These are phyloP conservation scores for Ophiostoma ulmi DNA, from an alignment of 2,329 filamentous ascomycete species.

Conservation along the genomic window DNA sequence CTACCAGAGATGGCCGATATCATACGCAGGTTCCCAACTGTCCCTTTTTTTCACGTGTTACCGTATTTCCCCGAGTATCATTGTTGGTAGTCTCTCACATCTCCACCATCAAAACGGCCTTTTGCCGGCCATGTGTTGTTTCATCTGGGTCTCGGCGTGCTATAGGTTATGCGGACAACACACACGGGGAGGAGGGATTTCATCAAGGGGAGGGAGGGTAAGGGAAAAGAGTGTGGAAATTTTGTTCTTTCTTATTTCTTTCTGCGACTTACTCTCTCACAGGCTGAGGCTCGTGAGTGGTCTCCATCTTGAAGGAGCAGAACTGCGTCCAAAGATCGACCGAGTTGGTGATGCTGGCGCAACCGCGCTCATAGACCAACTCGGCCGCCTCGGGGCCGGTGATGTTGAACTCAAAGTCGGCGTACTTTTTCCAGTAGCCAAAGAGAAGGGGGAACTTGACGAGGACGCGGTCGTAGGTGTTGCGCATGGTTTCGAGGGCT, in stretches of 20 bases:
- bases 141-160: slow-evolving; percentile 48
- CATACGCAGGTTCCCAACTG: not conserved
- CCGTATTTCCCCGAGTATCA: not conserved
- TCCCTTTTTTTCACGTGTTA: no score
- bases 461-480: slow-evolving; percentile 87
- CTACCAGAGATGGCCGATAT: not conserved
- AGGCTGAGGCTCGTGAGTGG: slow-evolving; percentile 86
- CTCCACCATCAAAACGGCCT: not conserved
- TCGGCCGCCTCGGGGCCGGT: slow-evolving; percentile 94
- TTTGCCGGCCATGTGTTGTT: not conserved
- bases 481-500: slow-evolving; percentile 79
- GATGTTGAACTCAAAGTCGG: slow-evolving; percentile 94
- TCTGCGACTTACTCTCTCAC: slow-evolving; percentile 96
- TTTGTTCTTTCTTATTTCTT: not conserved
- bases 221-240: not conserved
- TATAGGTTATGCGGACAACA: slow-evolving; percentile 40
- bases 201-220: not conserved
- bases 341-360: slow-evolving; percentile 86
- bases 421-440: slow-evolving; percentile 99
- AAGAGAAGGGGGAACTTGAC: slow-evolving; percentile 93
- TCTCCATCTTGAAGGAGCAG: slow-evolving; percentile 96
- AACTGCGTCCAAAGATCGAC: slow-evolving; percentile 98
- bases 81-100: not conserved
- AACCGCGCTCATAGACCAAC: slow-evolving; percentile 94
- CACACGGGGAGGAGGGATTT: not conserved